Evolutionary conservation across 1,284 basidiomycete genomes (phyloP).

Genomic region (Trametes polyzona): DNA sequence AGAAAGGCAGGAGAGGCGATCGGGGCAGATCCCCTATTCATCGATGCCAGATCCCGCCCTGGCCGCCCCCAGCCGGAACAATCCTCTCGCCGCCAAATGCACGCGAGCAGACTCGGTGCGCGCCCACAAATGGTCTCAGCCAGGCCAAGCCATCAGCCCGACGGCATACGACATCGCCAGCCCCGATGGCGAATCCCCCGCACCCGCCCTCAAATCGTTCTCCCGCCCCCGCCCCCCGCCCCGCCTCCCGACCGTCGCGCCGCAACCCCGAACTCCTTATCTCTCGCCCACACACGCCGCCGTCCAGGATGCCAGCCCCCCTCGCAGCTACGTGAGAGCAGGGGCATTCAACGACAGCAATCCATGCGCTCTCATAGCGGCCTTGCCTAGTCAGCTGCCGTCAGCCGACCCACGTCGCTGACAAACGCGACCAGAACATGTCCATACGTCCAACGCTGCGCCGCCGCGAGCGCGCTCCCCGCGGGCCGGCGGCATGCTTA

Average conservation of each 20-base stretch:
- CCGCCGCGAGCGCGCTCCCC: neutral
- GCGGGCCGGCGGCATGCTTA: neutral
- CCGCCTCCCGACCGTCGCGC: neutral
- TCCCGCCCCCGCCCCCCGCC: neutral
- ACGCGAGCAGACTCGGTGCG: neutral
- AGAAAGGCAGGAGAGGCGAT: neutral
- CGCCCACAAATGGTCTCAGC: neutral
- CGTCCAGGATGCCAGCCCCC: no score
- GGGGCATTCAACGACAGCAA: no score
- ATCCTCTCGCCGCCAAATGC: constrained; percentile 2
- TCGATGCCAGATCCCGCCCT: constrained; percentile 11
- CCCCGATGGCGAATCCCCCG: constrained; percentile 8
- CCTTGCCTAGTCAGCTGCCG: neutral
- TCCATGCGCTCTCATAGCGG: neutral
- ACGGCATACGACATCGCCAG: constrained; percentile 6
- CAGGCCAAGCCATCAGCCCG: neutral
- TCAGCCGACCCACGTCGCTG: no score
- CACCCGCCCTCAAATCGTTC: neutral
- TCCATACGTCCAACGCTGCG: neutral
- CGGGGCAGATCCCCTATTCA: constrained; percentile 6
- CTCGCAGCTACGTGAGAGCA: no score
- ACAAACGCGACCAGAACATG: constrained; percentile 3
- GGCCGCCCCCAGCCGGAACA: constrained; percentile 11
- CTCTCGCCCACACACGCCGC: no score
- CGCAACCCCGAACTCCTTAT: neutral